Percentiles rank a stretch among this genome's conserved stretches.
These are phyloP conservation scores for Ustilago sp. DNA, from an alignment of 1,284 basidiomycete species.

Conservation along the genomic window DNA sequence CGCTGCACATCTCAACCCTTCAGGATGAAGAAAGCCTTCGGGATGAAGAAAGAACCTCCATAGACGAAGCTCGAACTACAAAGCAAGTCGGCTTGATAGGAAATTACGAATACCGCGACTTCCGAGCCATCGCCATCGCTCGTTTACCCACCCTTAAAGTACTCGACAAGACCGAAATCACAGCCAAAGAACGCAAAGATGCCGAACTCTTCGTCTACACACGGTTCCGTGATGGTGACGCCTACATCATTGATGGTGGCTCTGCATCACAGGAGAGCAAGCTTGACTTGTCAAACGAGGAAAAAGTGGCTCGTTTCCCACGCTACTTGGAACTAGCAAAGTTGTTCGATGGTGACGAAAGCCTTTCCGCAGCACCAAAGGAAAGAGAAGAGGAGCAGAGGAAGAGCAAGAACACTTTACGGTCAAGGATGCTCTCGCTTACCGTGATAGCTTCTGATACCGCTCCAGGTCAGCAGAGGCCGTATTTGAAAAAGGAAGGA, in stretches of 20 bases:
- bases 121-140: conserved; percentile 79
- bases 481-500: not conserved
- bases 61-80: not conserved
- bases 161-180: conserved; percentile 81
- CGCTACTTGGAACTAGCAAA: conserved; percentile 30
- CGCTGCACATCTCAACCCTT: conserved; percentile 24
- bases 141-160: conserved; percentile 76
- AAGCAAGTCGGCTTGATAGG: conserved; percentile 13
- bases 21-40: conserved; percentile 10
- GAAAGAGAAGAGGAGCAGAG: not conserved
- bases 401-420: conserved; percentile 20
- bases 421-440: conserved; percentile 39
- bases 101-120: conserved; percentile 69
- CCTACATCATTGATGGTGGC: conserved; percentile 27
- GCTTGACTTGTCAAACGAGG: not conserved
- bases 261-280: not conserved
- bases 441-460: conserved; percentile 8
- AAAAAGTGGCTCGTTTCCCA: conserved; percentile 24
- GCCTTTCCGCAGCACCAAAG: not conserved
- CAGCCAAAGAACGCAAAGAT: conserved; percentile 80
- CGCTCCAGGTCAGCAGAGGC: not conserved
- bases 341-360: conserved; percentile 25
- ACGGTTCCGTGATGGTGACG: conserved; percentile 28
- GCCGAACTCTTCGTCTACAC: conserved; percentile 77
- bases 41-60: conserved; percentile 4